These are phyloP conservation scores for Anisodus tanguticus DNA, from an alignment of 257 asterid genomes.

Conservation along the genomic window DNA sequence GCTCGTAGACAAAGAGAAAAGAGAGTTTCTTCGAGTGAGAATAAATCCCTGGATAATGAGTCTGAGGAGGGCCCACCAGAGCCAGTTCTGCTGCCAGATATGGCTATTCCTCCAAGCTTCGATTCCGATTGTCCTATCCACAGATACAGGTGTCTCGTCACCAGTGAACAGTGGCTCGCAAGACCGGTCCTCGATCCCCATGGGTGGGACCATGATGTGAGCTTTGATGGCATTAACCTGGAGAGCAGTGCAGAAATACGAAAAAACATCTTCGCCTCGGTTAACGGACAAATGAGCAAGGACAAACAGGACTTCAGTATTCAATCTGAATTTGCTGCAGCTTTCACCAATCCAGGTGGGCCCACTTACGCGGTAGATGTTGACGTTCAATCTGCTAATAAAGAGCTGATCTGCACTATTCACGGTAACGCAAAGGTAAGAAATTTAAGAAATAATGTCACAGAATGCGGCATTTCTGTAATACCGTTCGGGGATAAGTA, in stretches of 20 bases:
- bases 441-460: constrained; percentile 57
- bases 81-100: constrained; percentile 79
- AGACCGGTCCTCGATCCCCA: constrained; percentile 94
- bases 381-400: constrained; percentile 81
- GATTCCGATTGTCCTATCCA: constrained; percentile 76
- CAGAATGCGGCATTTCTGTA: constrained; percentile 81
- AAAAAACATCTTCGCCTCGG: constrained; percentile 54
- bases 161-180: constrained; percentile 68
- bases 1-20: constrained; percentile 47
- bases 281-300: constrained; percentile 93
- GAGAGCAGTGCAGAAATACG: constrained; percentile 65
- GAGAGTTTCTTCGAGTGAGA: constrained; percentile 28
- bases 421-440: constrained; percentile 63
- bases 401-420: constrained; percentile 67
- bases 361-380: constrained; percentile 62
- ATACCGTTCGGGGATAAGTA: constrained; percentile 62
- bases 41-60: constrained; percentile 42
- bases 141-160: constrained; percentile 75
- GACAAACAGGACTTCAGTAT: constrained; percentile 86
- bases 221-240: constrained; percentile 93
- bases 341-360: constrained; percentile 64
- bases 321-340: constrained; percentile 76
- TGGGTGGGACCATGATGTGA: constrained; percentile 98
- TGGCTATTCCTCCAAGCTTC: constrained; percentile 84
- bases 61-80: constrained; percentile 53